Evolutionary conservation across 1,139 yeast species (phyloP), one percentile per base, ranked within the genome.

Genomic region (Candida tetrigidarum): DNA sequence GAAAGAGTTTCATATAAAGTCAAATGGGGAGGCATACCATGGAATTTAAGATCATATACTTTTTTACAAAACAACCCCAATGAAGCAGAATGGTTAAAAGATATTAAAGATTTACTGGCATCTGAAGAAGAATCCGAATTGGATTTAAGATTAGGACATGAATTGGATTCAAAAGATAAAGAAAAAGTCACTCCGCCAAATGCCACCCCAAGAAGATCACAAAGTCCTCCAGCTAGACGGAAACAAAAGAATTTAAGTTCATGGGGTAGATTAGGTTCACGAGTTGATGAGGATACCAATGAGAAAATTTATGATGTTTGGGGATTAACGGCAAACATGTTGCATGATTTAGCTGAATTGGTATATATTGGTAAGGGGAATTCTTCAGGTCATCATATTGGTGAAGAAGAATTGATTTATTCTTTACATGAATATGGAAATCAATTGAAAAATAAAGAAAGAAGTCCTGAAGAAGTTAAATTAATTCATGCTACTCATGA

Each of bases 271-370:
- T 54, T 64, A 30, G 80, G 80, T 1, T 62, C 75, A 12, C 56
- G 78, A 42, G 55, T 71, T 20, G 67, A 71, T 47, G 58, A 68
- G 6, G 63, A 55, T 12, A 69, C 76, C 8, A 67, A 71, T 48
- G 72, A 71, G 46, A 70, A 69, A 50, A 66, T 77, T 36, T 80
- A 86, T 58, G 88, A 86, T 55, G 88, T 91, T 3, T 91, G 97
- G 97, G 97, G 97, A 0, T 66, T 91, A 39, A 91, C 97, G 0
- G 96, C 97, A 3, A 86, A 88, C 56, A 88, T 91, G 7, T 64
- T 91, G 11, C 86, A 84, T 52, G 97, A 91, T 59, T 63, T 87
- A 28, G 91, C 96, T 4, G 75, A 79, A 44, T 69, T 88, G 4
- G 76, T 80, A 1, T 80, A 76, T 51, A 12, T 41, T 3, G 47